Percentiles rank a stretch among this genome's conserved stretches.
These are phyloP conservation scores for Closterium sp. DNA, from an alignment of 139 green algal genomes.

Conservation along the genomic window DNA sequence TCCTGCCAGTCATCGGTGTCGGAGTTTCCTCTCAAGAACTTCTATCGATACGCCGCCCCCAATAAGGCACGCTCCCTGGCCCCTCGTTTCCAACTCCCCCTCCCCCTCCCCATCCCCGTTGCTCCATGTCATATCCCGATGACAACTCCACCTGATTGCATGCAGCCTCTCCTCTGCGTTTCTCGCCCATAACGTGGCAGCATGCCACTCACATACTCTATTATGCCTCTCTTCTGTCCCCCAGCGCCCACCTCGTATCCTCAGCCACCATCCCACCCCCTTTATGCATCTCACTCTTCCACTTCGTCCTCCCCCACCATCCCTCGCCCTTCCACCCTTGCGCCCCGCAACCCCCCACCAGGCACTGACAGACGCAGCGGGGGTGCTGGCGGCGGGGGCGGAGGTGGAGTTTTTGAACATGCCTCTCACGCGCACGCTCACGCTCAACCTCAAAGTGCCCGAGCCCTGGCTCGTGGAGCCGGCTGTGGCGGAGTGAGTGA, in stretches of 20 bases:
- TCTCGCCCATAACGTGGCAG: no score
- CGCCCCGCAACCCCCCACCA: neutral
- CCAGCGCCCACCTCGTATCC: neutral
- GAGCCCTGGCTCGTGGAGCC: constrained; percentile 90
- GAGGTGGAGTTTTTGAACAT: constrained; percentile 28
- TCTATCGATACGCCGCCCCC: constrained; percentile 71
- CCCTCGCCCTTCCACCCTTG: neutral
- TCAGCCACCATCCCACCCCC: neutral
- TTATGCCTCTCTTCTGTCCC: neutral
- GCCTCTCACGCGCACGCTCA: constrained; percentile 68
- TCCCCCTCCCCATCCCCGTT: no score
- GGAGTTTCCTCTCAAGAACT: constrained; percentile 86
- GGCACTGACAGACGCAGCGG: neutral
- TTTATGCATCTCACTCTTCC: no score
- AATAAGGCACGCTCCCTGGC: constrained; percentile 16
- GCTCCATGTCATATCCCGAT: no score
- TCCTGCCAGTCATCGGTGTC: constrained; percentile 45
- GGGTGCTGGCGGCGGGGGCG: neutral
- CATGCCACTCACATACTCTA: no score
- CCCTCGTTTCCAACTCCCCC: neutral
- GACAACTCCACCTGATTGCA: no score
- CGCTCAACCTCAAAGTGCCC: constrained; percentile 87
- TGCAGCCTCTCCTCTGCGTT: no score
- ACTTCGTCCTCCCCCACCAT: no score
- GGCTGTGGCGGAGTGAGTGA: constrained; percentile 49